phyloP scores from a whole-genome alignment of 495 filamentous ascomycete genomes.

The Recurvomyces mirabilis region DNA sequence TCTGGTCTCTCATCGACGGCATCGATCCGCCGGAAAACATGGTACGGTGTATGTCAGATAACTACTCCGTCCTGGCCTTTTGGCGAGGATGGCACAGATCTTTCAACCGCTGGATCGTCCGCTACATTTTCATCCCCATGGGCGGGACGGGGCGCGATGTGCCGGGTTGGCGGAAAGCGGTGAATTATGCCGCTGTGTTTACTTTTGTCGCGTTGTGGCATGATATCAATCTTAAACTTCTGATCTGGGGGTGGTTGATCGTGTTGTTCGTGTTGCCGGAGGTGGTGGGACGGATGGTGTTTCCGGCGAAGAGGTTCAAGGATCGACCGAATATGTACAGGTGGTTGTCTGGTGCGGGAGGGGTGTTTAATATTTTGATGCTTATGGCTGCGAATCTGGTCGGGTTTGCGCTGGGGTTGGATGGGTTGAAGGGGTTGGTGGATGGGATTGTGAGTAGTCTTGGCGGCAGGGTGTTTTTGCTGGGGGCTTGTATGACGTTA shows the following conservation, averaged over 20 bases:
- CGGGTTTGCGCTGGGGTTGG: slow-evolving; percentile 79
- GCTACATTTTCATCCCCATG: slow-evolving; percentile 89
- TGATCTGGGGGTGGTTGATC: slow-evolving; percentile 95
- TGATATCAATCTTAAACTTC: slow-evolving; percentile 82
- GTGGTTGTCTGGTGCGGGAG: slow-evolving; percentile 72
- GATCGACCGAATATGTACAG: slow-evolving; percentile 58
- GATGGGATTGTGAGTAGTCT: slow-evolving; percentile 62
- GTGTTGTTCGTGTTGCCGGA: slow-evolving; percentile 90
- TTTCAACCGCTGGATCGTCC: slow-evolving; percentile 86
- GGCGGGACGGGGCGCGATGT: slow-evolving; percentile 48
- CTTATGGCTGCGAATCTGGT: slow-evolving; percentile 95
- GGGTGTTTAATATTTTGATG: slow-evolving; percentile 78
- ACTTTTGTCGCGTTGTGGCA: slow-evolving; percentile 98
- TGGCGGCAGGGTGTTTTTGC: slow-evolving; percentile 63
- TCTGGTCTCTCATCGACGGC: slow-evolving; percentile 82
- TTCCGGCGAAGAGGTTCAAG: slow-evolving; percentile 61
- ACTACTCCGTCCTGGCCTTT: slow-evolving; percentile 84
- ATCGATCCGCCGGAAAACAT: slow-evolving; percentile 97
- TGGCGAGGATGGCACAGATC: slow-evolving; percentile 94
- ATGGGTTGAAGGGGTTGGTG: slow-evolving; percentile 69
- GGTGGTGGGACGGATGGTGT: slow-evolving; percentile 54
- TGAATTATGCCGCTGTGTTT: slow-evolving; percentile 78
- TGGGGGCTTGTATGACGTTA: slow-evolving; percentile 53
- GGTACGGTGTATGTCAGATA: slow-evolving; percentile 91
- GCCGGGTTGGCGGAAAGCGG: slow-evolving; percentile 38